phyloP scores from a whole-genome alignment of 352 stramenopile genomes.

The Phytophthora kernoviae region DNA sequence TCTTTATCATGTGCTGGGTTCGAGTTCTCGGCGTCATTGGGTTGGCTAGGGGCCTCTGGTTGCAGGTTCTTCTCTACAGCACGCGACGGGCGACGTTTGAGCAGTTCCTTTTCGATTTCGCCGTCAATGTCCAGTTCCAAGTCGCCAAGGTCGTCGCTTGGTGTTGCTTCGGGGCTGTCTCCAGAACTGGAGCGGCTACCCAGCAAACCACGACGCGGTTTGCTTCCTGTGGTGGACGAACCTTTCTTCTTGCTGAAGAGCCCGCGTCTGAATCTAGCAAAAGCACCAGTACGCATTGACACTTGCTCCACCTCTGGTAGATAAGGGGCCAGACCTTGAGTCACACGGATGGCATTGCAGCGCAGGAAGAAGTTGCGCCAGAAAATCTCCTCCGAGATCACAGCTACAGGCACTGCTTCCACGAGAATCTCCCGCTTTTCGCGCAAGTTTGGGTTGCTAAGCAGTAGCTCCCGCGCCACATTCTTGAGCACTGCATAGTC shows the following conservation, averaged over 20 bases:
- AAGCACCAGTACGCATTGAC: constrained; percentile 23
- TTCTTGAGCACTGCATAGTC: constrained; percentile 53
- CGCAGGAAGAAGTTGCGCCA: constrained; percentile 81
- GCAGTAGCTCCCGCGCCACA: constrained; percentile 52
- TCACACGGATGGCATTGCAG: constrained; percentile 59
- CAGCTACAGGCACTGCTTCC: constrained; percentile 31
- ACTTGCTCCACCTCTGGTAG: constrained; percentile 45
- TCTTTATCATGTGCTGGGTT: constrained; percentile 7
- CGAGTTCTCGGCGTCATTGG: constrained; percentile 10
- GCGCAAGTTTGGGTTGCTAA: constrained; percentile 62
- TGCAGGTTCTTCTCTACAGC: constrained; percentile 32
- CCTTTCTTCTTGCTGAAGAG: constrained; percentile 52
- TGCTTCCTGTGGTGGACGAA: constrained; percentile 37
- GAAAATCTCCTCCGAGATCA: constrained; percentile 59
- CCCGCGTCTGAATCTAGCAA: constrained; percentile 58
- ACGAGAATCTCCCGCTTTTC: constrained; percentile 62
- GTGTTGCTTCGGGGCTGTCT: constrained; percentile 32
- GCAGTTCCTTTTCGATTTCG: constrained; percentile 74
- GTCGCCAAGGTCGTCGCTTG: constrained; percentile 50
- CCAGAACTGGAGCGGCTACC: constrained; percentile 27
- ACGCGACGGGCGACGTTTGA: constrained; percentile 57
- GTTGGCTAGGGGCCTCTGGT: constrained; percentile 11
- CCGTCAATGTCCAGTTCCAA: constrained; percentile 70
- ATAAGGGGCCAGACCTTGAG: constrained; percentile 45
- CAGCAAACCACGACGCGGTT: constrained; percentile 41